Base-by-base conservation (phyloP, 1,139 yeast genomes). In the Geotrichum armillariae region DNA sequence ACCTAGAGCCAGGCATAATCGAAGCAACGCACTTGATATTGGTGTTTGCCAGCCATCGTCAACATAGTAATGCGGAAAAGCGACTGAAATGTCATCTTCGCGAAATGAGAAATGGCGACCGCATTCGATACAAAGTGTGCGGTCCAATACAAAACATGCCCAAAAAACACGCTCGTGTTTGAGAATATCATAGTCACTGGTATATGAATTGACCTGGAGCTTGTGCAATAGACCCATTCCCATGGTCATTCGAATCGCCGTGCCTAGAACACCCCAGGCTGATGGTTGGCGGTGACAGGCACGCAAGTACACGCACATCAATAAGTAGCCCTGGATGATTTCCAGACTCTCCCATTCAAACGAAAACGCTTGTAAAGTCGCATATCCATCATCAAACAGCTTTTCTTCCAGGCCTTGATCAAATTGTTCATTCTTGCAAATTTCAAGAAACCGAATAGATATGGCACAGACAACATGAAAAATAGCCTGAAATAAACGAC, bases 311-410 rank as follows among this genome's bases (percentile, higher is more conserved):
- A 81, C 59, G 0, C 82, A 65, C 27, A 79, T 72, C 25, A 83
- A 64, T 12, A 81, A 64, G 85, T 87, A 81, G 36, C 80, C 74
- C 61, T 83, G 89, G 34, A 82, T 75, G 56, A 83, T 70, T 61
- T 83, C 89, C 53, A 79, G 75, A 18, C 83, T 75, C 60, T 82
- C 85, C 86, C 87, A 82, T 62, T 82, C 85, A 62, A 82, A 81
- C 41, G 81, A 71, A 42, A 82, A 66, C 16, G 74, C 72, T 18
- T 72, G 68, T 5, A 81, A 67, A 11, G 81, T 74, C 21, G 68
- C 63, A 61, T 77, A 68, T 4, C 79, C 74, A 53, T 76, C 77
- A 54, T 75, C 76, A 65, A 83, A 83, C 40, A 80, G 64, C 32
- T 59, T 53, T 54, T 79, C 84, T 60, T 83, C 89, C 3, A 76